A percentile compares a stretch with the other conserved stretches of the same genome.
Conservation (phyloP, 1,139 yeast species). For the Kodamaea alishanica region DNA sequence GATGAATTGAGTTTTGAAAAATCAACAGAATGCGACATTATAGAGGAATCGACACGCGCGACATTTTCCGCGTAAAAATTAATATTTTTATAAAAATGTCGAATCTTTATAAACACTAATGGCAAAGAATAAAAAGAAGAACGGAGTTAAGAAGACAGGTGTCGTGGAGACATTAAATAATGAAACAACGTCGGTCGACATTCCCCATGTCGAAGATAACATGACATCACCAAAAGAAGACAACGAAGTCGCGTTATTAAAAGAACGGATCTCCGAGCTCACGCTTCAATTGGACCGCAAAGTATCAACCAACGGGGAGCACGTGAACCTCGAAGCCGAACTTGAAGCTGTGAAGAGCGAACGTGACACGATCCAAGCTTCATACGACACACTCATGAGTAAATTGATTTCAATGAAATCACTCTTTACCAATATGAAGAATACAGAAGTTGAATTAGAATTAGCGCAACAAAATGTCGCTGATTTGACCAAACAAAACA, state of each 20-base stretch:
- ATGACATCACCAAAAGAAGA: not conserved
- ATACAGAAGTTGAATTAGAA: slow-evolving; percentile 68
- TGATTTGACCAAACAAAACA: slow-evolving; percentile 27
- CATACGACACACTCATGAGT: slow-evolving; percentile 71
- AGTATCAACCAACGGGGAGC: slow-evolving; percentile 8
- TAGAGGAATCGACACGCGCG: too few relatives aligned
- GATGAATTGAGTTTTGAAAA: too few relatives aligned
- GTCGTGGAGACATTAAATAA: too few relatives aligned
- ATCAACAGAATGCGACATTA: too few relatives aligned
- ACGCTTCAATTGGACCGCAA: slow-evolving; percentile 17
- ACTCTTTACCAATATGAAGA: slow-evolving; percentile 70
- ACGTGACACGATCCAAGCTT: slow-evolving; percentile 63
- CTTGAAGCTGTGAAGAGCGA: slow-evolving; percentile 33
- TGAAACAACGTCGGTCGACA: too few relatives aligned
- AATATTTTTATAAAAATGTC: not conserved
- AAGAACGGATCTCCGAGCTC: slow-evolving; percentile 19
- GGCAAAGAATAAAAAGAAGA: slow-evolving; percentile 21
- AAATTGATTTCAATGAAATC: slow-evolving; percentile 79
- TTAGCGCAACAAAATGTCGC: slow-evolving; percentile 40
- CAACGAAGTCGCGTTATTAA: slow-evolving; percentile 10
- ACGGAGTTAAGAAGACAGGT: slow-evolving; percentile 11
- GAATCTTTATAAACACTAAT: not conserved
- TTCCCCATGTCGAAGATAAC: not conserved
- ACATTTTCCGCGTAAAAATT: too few relatives aligned
- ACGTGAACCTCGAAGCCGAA: slow-evolving; percentile 3